Evolutionary conservation across 2,329 filamentous ascomycete genomes (phyloP), one percentile per base, ranked within the genome.

Genomic region (Pseudocercospora crystallina): DNA sequence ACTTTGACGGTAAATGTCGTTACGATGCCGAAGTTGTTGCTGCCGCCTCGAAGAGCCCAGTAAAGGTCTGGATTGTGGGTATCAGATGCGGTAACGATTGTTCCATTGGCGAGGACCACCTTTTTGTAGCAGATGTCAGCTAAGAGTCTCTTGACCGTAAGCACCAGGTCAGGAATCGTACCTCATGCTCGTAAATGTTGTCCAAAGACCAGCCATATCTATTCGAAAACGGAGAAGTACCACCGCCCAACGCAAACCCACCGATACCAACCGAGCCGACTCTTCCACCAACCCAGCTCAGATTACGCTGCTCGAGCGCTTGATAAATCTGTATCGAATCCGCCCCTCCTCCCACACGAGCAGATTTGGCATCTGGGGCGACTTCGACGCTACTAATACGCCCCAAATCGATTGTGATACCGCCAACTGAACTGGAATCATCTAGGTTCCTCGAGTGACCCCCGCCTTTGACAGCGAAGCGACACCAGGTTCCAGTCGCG

Each of bases 391-490:
- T 13, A 13, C 7, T 37, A 13, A 37, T 37, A 14, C 8, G 35
- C 7, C 35, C 35, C 8, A 37, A 13, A 14, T 37, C 35, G 7
- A 37, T 37, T 7, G 35, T 37, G 35, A 37, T 14, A 37, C 35
- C 35, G 15, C 35, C 35, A 14, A 37, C 35, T 7, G 35, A 37
- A 13, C 13, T 37, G 8, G 35, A 8, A 13, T 37, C 35, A 13
- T 37, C 35, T 13, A 14, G 8, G 13, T 13, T 37, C 13, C 35
- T 8, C 8, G 35, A 37, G 59, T 77, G 75, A 0, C 74, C 74
- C 5, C 78, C 79, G 9, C 74, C 72, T 62, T 78, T 74, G 65
- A 82, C 72, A 29, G 80, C 82, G 39, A 84, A 80, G 4, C 78
- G 66, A 37, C 35, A 37, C 35, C 35, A 37, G 35, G n/a, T 37